Percentiles rank a stretch among this genome's conserved stretches.
Evolutionary conservation across 805 yeast species (phyloP).

Genomic region (Yarrowia keelungensis): DNA sequence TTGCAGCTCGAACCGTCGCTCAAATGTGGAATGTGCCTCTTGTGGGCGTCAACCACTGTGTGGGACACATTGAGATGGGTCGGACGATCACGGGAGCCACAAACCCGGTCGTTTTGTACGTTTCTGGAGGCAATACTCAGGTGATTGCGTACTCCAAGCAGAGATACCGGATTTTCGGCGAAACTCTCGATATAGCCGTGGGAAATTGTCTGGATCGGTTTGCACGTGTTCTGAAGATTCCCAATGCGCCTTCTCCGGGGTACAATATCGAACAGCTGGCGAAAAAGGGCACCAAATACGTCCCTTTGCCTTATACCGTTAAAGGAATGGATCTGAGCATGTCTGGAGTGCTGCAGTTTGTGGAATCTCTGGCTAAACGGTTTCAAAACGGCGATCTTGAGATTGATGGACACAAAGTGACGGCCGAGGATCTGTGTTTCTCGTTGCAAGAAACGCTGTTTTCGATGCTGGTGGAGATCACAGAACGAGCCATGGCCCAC

Average conservation of each 20-base stretch:
- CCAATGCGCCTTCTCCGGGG: constrained; percentile 97
- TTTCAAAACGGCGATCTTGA: constrained; percentile 56
- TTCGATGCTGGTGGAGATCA: constrained; percentile 96
- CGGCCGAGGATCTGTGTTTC: constrained; percentile 88
- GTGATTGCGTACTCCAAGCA: constrained; percentile 96
- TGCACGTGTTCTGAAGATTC: constrained; percentile 86
- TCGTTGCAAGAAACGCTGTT: constrained; percentile 91
- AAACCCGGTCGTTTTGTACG: constrained; percentile 97
- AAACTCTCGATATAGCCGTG: constrained; percentile 94
- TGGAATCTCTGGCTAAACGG: constrained; percentile 81
- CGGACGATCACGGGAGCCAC: constrained; percentile 96
- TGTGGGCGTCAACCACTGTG: constrained; percentile 95
- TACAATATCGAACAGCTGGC: constrained; percentile 96
- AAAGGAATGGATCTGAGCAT: constrained; percentile 98
- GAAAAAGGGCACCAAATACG: constrained; percentile 60
- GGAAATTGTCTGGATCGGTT: constrained; percentile 97
- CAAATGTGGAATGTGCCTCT: constrained; percentile 83
- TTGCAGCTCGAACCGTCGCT: constrained; percentile 87
- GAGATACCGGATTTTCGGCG: constrained; percentile 97
- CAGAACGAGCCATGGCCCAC: constrained; percentile 98
- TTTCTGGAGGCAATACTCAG: constrained; percentile 98
- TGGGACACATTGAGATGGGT: constrained; percentile 99
- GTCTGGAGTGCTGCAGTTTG: constrained; percentile 91
- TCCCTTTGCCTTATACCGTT: constrained; percentile 91
- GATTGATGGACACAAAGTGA: constrained; percentile 59